These are phyloP conservation scores for Mortierella alpina DNA, from an alignment of 192 early-diverging fungal species.

Conservation along the genomic window DNA sequence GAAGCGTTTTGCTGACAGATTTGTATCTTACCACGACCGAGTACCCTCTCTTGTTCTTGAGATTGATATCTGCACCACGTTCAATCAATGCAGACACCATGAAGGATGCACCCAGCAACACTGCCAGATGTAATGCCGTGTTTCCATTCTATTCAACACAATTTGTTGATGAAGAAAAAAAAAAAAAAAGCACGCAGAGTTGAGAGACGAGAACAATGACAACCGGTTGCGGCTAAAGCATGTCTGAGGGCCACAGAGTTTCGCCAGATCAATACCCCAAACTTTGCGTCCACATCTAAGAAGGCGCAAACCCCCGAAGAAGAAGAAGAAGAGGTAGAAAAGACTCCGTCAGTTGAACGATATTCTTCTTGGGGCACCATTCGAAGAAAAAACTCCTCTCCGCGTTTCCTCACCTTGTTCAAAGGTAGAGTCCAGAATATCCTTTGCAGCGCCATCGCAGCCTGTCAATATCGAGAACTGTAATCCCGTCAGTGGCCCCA, in stretches of 20 bases:
- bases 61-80: constrained; percentile 66
- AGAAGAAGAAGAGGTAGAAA: neutral
- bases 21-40: constrained; percentile 58
- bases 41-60: constrained; percentile 74
- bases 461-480: constrained; percentile 74
- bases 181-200: neutral
- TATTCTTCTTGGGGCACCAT: neutral
- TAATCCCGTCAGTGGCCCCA: constrained; percentile 69
- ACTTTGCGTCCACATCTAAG: constrained; percentile 69
- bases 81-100: constrained; percentile 72
- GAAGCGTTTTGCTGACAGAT: neutral
- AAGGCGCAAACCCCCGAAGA: too few relatives aligned
- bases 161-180: neutral
- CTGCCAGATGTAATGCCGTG: constrained; percentile 78
- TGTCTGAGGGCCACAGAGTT: neutral
- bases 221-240: neutral
- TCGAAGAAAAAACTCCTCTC: neutral
- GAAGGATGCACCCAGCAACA: constrained; percentile 65
- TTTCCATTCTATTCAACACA: constrained; percentile 64
- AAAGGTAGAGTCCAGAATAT: constrained; percentile 75
- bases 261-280: constrained; percentile 60
- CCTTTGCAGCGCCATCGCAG: constrained; percentile 68
- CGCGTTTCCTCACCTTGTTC: constrained; percentile 55
- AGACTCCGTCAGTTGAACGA: neutral
- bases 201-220: neutral